phyloP scores from a whole-genome alignment of 2,329 filamentous ascomycete genomes.

The Ophiocordyceps robertsii region DNA sequence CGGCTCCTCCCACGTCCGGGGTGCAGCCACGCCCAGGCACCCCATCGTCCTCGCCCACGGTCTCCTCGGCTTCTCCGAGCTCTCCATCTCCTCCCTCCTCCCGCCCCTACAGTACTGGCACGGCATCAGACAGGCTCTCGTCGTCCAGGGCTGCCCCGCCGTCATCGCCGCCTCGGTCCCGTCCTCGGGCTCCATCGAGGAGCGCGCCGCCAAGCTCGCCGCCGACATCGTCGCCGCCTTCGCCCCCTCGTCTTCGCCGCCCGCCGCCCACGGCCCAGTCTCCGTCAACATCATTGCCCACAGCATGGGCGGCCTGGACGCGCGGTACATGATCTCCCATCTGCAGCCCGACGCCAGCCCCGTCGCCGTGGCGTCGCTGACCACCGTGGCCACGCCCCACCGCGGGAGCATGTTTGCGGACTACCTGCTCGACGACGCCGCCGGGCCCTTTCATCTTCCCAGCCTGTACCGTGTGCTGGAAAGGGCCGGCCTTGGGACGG shows the following conservation, averaged over 20 bases:
- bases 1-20: background rate
- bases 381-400: slow-evolving; percentile 42
- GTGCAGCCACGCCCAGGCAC: slow-evolving; percentile 39
- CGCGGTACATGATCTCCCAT: slow-evolving; percentile 50
- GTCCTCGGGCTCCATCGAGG: slow-evolving; percentile 45
- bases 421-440: slow-evolving; percentile 28
- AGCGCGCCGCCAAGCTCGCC: slow-evolving; percentile 44
- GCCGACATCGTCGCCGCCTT: slow-evolving; percentile 30
- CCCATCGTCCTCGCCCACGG: slow-evolving; percentile 54
- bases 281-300: slow-evolving; percentile 69
- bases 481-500: slow-evolving; percentile 39
- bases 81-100: slow-evolving; percentile 35
- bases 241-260: background rate
- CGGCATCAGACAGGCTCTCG: slow-evolving; percentile 46
- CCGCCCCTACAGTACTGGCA: slow-evolving; percentile 51
- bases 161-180: slow-evolving; percentile 50
- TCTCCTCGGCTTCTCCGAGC: slow-evolving; percentile 48
- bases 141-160: slow-evolving; percentile 31
- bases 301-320: slow-evolving; percentile 53
- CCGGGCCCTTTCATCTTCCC: slow-evolving; percentile 34
- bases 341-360: slow-evolving; percentile 25
- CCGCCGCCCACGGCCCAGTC: slow-evolving; percentile 11
- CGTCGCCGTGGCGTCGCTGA: slow-evolving; percentile 34
- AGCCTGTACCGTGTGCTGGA: slow-evolving; percentile 39
- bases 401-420: slow-evolving; percentile 43